These are phyloP conservation scores for Fusarium pseudograminearum DNA, from an alignment of 2,329 filamentous ascomycete species.

Conservation along the genomic window DNA sequence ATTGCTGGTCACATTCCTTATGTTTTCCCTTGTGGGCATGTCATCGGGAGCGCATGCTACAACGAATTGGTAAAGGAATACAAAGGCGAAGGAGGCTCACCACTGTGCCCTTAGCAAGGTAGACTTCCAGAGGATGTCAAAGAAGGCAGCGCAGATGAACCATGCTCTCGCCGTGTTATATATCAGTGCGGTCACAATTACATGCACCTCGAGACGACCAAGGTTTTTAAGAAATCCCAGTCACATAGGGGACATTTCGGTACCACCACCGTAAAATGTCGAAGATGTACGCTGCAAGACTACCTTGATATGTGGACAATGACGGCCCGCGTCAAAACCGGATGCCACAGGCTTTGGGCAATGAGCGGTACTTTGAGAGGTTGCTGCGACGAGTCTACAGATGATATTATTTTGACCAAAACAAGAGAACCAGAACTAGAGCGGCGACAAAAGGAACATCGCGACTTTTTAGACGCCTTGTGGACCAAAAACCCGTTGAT, in stretches of 20 bases:
- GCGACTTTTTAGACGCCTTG: background rate
- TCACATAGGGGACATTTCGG: background rate
- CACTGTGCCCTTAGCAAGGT: constrained; percentile 37
- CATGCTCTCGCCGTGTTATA: constrained; percentile 35
- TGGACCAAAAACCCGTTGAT: background rate
- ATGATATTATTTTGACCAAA: background rate
- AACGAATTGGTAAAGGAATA: background rate
- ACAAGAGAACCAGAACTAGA: background rate
- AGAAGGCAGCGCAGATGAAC: background rate
- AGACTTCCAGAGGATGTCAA: constrained; percentile 11
- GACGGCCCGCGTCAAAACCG: background rate
- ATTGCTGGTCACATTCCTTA: constrained; percentile 2
- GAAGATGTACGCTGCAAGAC: constrained; percentile 21
- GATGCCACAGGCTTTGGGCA: constrained; percentile 9
- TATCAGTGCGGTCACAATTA: constrained; percentile 27
- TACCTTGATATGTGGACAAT: constrained; percentile 26
- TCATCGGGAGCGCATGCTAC: constrained; percentile 38
- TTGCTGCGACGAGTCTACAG: background rate
- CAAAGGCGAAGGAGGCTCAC: background rate
- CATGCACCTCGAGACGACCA: background rate
- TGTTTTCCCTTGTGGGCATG: constrained; percentile 41
- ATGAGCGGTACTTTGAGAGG: background rate
- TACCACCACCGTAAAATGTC: constrained; percentile 14
- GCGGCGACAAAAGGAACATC: background rate
- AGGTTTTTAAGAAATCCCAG: background rate